Conservation (phyloP, 2,329 filamentous ascomycete species). For the Beauveria sp. region DNA sequence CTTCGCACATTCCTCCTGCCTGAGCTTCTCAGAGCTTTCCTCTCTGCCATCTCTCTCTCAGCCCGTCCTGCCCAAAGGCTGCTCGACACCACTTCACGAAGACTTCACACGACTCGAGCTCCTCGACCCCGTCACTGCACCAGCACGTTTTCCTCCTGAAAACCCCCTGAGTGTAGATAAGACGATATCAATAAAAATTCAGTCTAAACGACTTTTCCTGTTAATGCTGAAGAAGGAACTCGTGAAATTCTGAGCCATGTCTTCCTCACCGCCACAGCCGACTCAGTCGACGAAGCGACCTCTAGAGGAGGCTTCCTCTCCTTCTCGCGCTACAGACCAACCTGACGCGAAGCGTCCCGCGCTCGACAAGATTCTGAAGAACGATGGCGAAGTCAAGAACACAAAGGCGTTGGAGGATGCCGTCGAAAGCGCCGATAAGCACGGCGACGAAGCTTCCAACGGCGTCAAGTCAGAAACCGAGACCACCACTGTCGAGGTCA, state of each 20-base stretch:
- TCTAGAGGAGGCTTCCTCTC: slow-evolving; percentile 93
- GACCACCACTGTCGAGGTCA: slow-evolving; percentile 46
- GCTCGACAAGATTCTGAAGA: slow-evolving; percentile 82
- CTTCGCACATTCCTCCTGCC: slow-evolving; percentile 3
- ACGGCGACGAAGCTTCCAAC: slow-evolving; percentile 42
- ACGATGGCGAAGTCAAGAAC: slow-evolving; percentile 47
- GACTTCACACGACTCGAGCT: slow-evolving; percentile 34
- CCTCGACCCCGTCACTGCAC: slow-evolving; percentile 52
- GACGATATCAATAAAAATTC: slow-evolving; percentile 30
- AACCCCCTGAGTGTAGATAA: slow-evolving; percentile 79
- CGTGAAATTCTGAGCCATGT: slow-evolving; percentile 48
- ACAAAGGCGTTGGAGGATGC: slow-evolving; percentile 25
- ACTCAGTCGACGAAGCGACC: slow-evolving; percentile 81
- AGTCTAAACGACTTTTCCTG: slow-evolving; percentile 16
- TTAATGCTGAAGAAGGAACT: background rate
- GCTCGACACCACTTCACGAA: slow-evolving; percentile 32
- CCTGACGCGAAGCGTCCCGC: slow-evolving; percentile 96
- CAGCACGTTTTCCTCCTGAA: slow-evolving; percentile 90
- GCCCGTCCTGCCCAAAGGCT: slow-evolving; percentile 25
- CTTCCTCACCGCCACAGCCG: slow-evolving; percentile 58
- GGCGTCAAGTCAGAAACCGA: slow-evolving; percentile 49
- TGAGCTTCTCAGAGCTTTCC: slow-evolving; percentile 13
- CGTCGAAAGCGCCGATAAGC: slow-evolving; percentile 36
- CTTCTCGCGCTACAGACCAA: slow-evolving; percentile 82
- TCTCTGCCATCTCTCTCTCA: slow-evolving; percentile 19